Evolutionary conservation across 208 protist species (phyloP).

Genomic region (Wallacemonas sp.): DNA sequence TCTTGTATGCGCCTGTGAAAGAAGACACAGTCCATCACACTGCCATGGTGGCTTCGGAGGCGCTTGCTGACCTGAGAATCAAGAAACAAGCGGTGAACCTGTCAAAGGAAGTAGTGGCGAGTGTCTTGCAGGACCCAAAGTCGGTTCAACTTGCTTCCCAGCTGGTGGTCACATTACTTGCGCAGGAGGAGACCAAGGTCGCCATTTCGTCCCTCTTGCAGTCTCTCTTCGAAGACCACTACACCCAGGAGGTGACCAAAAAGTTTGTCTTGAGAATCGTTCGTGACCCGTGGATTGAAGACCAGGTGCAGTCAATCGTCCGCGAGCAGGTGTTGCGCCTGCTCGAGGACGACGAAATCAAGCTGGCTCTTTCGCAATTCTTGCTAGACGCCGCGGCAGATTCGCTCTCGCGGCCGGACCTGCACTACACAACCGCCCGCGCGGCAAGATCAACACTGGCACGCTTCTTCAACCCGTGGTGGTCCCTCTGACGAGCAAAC

Average conservation of each 20-base stretch:
- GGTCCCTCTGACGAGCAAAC: background rate
- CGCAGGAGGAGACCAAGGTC: constrained; percentile 73
- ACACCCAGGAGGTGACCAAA: constrained; percentile 90
- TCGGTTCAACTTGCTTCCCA: constrained; percentile 63
- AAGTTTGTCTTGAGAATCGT: constrained; percentile 87
- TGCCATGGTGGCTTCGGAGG: constrained; percentile 80
- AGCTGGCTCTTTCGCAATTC: constrained; percentile 51
- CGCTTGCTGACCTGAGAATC: constrained; percentile 63
- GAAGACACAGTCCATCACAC: constrained; percentile 91
- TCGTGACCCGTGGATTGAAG: constrained; percentile 81
- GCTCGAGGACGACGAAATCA: constrained; percentile 51
- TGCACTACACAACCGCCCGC: constrained; percentile 61
- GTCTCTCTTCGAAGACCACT: constrained; percentile 87
- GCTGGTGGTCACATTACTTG: constrained; percentile 62
- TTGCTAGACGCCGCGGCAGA: constrained; percentile 51
- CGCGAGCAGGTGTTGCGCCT: constrained; percentile 70
- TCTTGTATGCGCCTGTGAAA: constrained; percentile 84
- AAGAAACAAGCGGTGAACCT: constrained; percentile 66
- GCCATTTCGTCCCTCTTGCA: constrained; percentile 81
- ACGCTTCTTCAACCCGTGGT: constrained; percentile 53
- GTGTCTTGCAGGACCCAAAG: constrained; percentile 66
- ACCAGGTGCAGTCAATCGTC: constrained; percentile 76
- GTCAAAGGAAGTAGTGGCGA: constrained; percentile 79
- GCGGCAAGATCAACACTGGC: constrained; percentile 50
- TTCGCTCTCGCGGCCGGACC: constrained; percentile 47